Percentiles rank a stretch among this genome's conserved stretches.
Conservation (phyloP, 495 filamentous ascomycete genomes). For the Evernia prunastri region DNA sequence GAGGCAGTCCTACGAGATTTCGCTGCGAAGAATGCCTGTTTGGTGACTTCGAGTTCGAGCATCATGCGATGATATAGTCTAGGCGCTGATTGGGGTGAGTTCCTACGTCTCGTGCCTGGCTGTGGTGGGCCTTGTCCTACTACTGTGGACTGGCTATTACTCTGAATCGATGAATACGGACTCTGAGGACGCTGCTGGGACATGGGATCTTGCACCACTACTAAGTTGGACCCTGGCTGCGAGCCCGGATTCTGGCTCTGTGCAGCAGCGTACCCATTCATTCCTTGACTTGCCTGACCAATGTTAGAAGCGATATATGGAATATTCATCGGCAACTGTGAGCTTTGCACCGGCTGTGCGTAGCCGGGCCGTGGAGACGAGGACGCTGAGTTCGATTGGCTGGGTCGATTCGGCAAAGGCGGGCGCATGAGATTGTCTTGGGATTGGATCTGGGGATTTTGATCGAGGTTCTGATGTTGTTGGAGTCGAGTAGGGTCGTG, state of each 20-base stretch:
- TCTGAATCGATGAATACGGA: not conserved
- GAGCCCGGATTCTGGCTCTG: not conserved
- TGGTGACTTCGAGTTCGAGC: slow-evolving; percentile 6
- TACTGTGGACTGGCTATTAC: too few species aligned
- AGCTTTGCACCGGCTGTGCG: slow-evolving; percentile 6
- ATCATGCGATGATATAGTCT: slow-evolving; percentile 14
- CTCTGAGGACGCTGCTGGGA: not conserved
- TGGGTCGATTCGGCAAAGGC: not conserved
- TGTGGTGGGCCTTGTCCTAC: not conserved
- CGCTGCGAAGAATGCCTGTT: not conserved
- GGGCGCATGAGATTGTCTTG: not conserved
- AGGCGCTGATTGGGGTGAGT: slow-evolving; percentile 6
- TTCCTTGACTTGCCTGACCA: not conserved
- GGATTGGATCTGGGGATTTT: not conserved
- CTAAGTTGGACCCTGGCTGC: not conserved
- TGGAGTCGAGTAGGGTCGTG: slow-evolving; percentile 2
- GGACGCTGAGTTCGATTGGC: not conserved
- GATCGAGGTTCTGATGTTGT: slow-evolving; percentile 1
- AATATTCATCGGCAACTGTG: not conserved
- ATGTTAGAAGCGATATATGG: slow-evolving; percentile 13
- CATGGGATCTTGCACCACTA: not conserved
- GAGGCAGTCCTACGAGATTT: not conserved
- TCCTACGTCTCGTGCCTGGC: slow-evolving; percentile 1
- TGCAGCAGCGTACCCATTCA: not conserved
- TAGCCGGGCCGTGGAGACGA: slow-evolving; percentile 5